These are phyloP conservation scores for Nepenthes mirabilis DNA, from an alignment of 148 eudicot genomes.

Conservation along the genomic window DNA sequence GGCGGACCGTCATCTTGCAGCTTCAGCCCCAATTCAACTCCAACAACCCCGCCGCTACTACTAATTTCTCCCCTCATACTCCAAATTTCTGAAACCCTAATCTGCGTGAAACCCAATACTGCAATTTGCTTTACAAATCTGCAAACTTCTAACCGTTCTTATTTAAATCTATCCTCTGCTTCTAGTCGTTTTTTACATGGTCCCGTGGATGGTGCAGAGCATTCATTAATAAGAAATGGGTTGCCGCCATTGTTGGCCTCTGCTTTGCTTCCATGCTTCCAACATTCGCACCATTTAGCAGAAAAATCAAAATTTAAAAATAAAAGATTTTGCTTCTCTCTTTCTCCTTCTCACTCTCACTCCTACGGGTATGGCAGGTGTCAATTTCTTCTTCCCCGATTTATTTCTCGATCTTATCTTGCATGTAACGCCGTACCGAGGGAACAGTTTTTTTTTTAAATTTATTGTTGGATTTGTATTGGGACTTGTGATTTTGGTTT, in stretches of 20 bases:
- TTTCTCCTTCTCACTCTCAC: background rate
- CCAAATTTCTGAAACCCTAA: background rate
- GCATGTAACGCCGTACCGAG: background rate
- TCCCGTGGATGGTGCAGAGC: background rate
- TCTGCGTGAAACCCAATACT: background rate
- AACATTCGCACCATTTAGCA: slow-evolving; percentile 46
- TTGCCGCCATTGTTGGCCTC: slow-evolving; percentile 42
- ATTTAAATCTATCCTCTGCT: background rate
- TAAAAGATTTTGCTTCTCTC: background rate
- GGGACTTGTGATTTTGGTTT: background rate
- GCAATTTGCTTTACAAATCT: background rate
- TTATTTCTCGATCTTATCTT: background rate
- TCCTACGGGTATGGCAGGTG: background rate
- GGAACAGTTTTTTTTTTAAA: background rate
- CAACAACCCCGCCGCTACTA: slow-evolving; percentile 1
- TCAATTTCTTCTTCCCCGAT: background rate
- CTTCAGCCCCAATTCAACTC: slow-evolving; percentile 20
- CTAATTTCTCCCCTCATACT: background rate
- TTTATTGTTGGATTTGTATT: background rate
- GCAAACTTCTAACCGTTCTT: background rate
- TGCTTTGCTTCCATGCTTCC: slow-evolving; percentile 66
- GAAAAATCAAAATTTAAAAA: background rate
- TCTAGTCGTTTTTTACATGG: no score
- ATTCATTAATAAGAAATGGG: slow-evolving; percentile 8
- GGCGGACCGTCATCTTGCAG: slow-evolving; percentile 13